A percentile compares a stretch with the other conserved stretches of the same genome.
These are phyloP conservation scores for Akebia trifoliata DNA, from an alignment of 164 flowering plant species.

Conservation along the genomic window DNA sequence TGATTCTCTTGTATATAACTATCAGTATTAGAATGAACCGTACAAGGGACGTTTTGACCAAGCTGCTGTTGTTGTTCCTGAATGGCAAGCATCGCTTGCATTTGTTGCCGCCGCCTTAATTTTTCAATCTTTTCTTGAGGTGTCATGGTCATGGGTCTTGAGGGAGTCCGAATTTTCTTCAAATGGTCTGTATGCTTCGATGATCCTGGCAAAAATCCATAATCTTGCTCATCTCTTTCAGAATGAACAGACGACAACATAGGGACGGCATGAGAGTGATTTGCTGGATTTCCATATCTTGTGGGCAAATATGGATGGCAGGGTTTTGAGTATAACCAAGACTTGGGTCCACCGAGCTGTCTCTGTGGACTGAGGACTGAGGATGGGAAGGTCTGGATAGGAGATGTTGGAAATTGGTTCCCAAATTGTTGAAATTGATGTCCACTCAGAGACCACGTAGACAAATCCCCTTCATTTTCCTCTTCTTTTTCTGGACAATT, in stretches of 20 bases:
- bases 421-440: constrained; percentile 32
- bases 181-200: constrained; percentile 14
- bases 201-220: constrained; percentile 31
- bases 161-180: constrained; percentile 21
- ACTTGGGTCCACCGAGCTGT: constrained; percentile 29
- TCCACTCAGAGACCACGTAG: constrained; percentile 32
- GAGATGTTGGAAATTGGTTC: constrained; percentile 29
- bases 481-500: constrained; percentile 26
- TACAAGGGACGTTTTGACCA: constrained; percentile 28
- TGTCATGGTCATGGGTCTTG: constrained; percentile 53
- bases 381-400: constrained; percentile 32
- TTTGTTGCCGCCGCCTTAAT: constrained; percentile 74
- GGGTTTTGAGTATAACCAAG: constrained; percentile 31
- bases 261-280: constrained; percentile 34
- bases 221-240: constrained; percentile 25
- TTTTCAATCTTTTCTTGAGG: constrained; percentile 91
- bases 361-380: constrained; percentile 29
- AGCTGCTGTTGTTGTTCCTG: constrained; percentile 73
- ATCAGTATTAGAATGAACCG: constrained; percentile 25
- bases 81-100: constrained; percentile 88
- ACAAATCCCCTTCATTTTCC: constrained; percentile 20
- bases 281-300: constrained; percentile 28
- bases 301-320: constrained; percentile 30
- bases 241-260: constrained; percentile 24
- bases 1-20: constrained; percentile 27